Evolutionary conservation across 2,329 filamentous ascomycete genomes (phyloP), one percentile per base, ranked within the genome.

Genomic region (Colletotrichum somersetense): DNA sequence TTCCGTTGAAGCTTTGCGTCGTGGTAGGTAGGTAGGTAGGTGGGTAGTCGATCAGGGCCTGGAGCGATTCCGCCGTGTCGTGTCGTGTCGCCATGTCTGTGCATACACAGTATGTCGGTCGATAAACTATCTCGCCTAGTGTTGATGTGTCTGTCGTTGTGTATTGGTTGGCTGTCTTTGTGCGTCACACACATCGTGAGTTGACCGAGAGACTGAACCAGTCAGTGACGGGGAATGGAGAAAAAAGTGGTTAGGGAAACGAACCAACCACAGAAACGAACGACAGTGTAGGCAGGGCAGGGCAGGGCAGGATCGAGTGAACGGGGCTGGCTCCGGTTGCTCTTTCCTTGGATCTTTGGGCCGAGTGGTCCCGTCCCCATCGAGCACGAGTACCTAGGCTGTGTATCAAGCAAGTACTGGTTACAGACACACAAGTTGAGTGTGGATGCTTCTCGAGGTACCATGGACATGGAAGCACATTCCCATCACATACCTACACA

Each of bases 291-390:
- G 33, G 4, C 30, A 30, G 30, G 2, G 30, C 30, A 30, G 30
- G 30, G 30, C 30, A 30, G 30, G 26, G 38, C n/a, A 40, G 20
- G 20, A n/a, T 56, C 53, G 46, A 68, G 61, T 2, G 10, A 59
- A 65, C 70, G 70, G 70, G 70, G 63, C 66, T 72, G 48, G 66
- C 66, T 72, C 70, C 70, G 70, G 59, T 23, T 55, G 35, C 20
- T 33, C 7, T 46, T 46, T n/a, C 20, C 40, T 55, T 44, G 58
- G 50, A 46, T 42, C 26, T 23, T 33, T 23, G 18, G 38, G 62
- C 59, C 42, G 55, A 23, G 23, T 18, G 18, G 35, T 55, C 66
- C 70, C 65, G 68, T 59, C 30, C 30, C 4, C 30, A 30, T 10
- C 10, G 18, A 20, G 44, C 5, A 23, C 52, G 8, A 33, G 48